Conservation (phyloP, 805 yeast genomes). For the Monosporozyma aerobia region DNA sequence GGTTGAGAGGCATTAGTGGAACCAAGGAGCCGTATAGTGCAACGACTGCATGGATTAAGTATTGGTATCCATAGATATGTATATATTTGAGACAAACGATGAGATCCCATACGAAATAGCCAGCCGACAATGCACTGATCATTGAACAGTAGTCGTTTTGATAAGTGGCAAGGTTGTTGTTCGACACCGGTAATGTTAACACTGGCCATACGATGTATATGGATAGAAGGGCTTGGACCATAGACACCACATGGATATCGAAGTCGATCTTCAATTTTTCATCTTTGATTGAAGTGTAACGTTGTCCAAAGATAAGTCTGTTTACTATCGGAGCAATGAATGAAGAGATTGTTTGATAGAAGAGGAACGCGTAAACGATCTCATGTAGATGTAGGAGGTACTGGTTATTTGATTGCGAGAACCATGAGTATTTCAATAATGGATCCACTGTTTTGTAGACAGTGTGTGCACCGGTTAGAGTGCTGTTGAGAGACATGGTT, state of each 20-base stretch:
- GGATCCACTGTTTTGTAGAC: constrained; percentile 14
- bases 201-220: constrained; percentile 53
- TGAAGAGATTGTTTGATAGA: constrained; percentile 49
- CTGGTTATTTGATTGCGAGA: constrained; percentile 34
- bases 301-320: constrained; percentile 39
- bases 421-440: constrained; percentile 22
- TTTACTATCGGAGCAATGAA: constrained; percentile 43
- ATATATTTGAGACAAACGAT: constrained; percentile 55
- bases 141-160: constrained; percentile 68
- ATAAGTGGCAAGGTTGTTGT: constrained; percentile 49
- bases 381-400: constrained; percentile 64
- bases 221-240: constrained; percentile 71
- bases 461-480: background rate
- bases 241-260: constrained; percentile 84
- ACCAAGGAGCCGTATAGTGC: constrained; percentile 65
- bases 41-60: constrained; percentile 73
- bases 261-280: constrained; percentile 55
- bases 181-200: constrained; percentile 39
- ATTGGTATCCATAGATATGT: constrained; percentile 69
- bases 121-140: constrained; percentile 61
- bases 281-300: constrained; percentile 41
- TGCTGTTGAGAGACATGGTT: background rate
- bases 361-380: constrained; percentile 45
- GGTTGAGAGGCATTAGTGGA: constrained; percentile 63
- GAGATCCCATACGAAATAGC: constrained; percentile 90